These are phyloP conservation scores for Sonneratia alba DNA, from an alignment of 345 rosid genomes.

Conservation along the genomic window DNA sequence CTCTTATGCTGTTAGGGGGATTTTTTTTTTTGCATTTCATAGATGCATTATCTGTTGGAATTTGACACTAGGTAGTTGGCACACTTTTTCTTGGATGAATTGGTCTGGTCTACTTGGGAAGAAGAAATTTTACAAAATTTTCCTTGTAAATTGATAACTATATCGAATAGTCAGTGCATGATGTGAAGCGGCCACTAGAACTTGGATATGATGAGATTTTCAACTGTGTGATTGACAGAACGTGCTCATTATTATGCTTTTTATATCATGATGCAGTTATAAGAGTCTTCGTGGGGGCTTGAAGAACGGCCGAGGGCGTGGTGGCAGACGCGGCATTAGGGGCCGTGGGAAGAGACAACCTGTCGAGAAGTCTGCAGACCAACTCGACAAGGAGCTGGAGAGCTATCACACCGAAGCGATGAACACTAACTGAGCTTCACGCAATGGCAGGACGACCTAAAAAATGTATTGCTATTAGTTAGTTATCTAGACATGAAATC, in stretches of 20 bases:
- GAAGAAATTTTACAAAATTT: no score
- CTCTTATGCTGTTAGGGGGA: neutral
- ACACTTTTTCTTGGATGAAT: neutral
- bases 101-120: no score
- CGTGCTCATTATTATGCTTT: neutral
- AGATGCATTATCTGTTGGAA: neutral
- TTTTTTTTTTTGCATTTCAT: neutral
- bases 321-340: constrained; percentile 21
- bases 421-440: constrained; percentile 26
- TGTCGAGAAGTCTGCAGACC: constrained; percentile 55
- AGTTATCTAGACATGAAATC: no score
- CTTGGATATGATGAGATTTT: neutral
- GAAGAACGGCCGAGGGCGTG: constrained; percentile 12
- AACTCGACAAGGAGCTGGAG: constrained; percentile 89
- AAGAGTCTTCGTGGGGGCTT: constrained; percentile 36
- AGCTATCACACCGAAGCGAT: constrained; percentile 80
- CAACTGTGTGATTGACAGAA: neutral
- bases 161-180: no score
- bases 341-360: constrained; percentile 40
- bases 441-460: neutral
- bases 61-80: neutral
- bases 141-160: no score
- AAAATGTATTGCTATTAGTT: no score
- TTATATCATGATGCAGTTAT: constrained; percentile 9
- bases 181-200: neutral